A percentile compares a stretch with the other conserved stretches of the same genome.
Conservation (phyloP, 371 early-diverging fungal genomes). For the Mucor indicus region DNA sequence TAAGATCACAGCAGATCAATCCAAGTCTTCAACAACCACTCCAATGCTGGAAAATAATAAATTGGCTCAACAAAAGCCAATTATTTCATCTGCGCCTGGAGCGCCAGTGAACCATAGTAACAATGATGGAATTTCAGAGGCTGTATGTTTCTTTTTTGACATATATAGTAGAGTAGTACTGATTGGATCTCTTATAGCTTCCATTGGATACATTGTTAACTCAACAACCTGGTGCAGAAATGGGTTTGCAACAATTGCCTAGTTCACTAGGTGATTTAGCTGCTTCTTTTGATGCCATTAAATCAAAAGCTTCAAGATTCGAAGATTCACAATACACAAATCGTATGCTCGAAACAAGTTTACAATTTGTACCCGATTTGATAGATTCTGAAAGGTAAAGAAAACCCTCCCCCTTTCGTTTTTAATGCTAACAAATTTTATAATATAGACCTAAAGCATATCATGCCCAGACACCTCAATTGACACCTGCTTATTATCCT, state of each 20-base stretch:
- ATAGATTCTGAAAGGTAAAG: constrained; percentile 66
- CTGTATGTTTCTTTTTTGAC: too few species aligned
- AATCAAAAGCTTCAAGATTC: constrained; percentile 46
- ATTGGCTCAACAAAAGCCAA: too few species aligned
- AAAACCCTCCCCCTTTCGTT: neutral
- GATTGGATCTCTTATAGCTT: too few species aligned
- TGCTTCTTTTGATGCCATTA: constrained; percentile 74
- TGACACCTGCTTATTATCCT: constrained; percentile 89
- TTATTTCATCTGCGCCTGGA: too few species aligned
- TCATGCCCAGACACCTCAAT: constrained; percentile 73
- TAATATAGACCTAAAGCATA: constrained; percentile 70
- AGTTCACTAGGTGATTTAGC: constrained; percentile 79
- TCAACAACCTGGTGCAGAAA: too few species aligned
- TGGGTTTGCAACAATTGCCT: too few species aligned
- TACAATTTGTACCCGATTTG: constrained; percentile 72
- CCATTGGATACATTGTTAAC: too few species aligned
- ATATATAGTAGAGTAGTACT: too few species aligned
- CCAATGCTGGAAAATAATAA: constrained; percentile 3
- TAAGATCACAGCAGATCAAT: constrained; percentile 22
- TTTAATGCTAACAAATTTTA: too few species aligned
- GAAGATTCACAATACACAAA: constrained; percentile 44
- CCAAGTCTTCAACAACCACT: constrained; percentile 5
- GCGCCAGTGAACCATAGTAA: too few species aligned
- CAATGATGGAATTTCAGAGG: too few species aligned
- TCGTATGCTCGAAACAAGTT: constrained; percentile 78